These are phyloP conservation scores for Oropetium thomaeum DNA, from an alignment of 176 grass and related monocot genomes.

Conservation along the genomic window DNA sequence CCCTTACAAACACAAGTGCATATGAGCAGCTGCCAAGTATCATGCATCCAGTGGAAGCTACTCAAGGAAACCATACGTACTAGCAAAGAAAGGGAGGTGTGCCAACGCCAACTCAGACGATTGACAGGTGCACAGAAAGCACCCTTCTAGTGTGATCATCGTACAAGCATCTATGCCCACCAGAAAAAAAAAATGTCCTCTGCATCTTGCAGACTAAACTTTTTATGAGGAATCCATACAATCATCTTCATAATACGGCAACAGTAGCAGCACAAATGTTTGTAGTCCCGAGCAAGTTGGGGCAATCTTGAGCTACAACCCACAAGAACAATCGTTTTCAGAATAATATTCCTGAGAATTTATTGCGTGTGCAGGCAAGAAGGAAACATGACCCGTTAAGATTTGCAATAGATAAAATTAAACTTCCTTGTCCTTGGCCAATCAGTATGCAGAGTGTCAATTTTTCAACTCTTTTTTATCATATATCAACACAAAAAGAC, in stretches of 20 bases:
- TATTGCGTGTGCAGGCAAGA: not conserved
- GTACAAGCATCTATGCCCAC: slow-evolving; percentile 13
- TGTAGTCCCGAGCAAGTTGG: not conserved
- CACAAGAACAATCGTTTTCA: not conserved
- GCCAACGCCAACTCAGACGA: not conserved
- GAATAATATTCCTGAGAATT: not conserved
- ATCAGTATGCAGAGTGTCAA: not conserved
- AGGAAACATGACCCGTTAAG: not conserved
- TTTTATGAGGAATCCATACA: not conserved
- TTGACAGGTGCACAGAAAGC: slow-evolving; percentile 17
- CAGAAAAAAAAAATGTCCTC: not conserved
- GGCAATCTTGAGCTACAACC: not conserved
- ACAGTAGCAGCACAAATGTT: not conserved
- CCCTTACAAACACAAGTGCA: slow-evolving; percentile 25
- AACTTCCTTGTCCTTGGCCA: slow-evolving; percentile 4
- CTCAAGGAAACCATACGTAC: slow-evolving; percentile 20
- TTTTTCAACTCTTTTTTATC: not conserved
- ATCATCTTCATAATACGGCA: not conserved
- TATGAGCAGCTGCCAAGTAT: slow-evolving; percentile 20
- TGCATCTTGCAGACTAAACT: not conserved
- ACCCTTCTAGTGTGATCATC: slow-evolving; percentile 4
- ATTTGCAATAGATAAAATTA: not conserved
- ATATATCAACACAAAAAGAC: not conserved
- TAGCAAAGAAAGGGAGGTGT: slow-evolving; percentile 8
- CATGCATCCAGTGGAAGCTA: slow-evolving; percentile 28